Base-by-base conservation (phyloP, 23 red algal species). In the Gracilaria vermiculophylla region DNA sequence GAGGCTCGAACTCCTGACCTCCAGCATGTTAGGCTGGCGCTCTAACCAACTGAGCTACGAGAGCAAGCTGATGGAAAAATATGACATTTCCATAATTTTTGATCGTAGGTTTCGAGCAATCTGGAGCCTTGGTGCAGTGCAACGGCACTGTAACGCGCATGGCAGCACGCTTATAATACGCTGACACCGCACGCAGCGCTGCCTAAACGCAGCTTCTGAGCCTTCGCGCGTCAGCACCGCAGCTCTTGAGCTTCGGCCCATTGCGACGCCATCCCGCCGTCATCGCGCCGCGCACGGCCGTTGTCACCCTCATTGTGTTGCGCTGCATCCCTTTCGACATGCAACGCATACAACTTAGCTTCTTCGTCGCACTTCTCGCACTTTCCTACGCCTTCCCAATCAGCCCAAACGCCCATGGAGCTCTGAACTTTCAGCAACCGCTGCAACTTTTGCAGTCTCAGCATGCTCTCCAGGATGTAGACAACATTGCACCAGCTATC, bases 41-140 rank as follows among this genome's bases (percentile, higher is more conserved):
- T 94, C 91, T 94, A 94, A 94, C 91, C 91, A 94, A 94, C 91
- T 94, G 91, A 94, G 91, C 91, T 94, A 94, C 91, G 69, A 91
- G 80, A 91, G 75, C 87, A 28, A 19, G 12, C 12, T 47, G 5
- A 12, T 47, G 43, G 43, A 5, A 47, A 12, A 8, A 47, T 8
- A 12, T 47, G 5, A 12, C 6, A 8, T 47, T 47, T 47, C 12
- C 12, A 8, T 8, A 47, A 8, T 47, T 47, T 47, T 47, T 47
- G 43, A 47, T 8, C 43, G n/a, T n/a, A n/a, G n/a, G n/a, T n/a
- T n/a, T n/a, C n/a, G n/a, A n/a, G n/a, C n/a, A n/a, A n/a, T n/a
- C n/a, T n/a, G n/a, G n/a, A n/a, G n/a, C n/a, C n/a, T n/a, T n/a
- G n/a, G n/a, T n/a, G n/a, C n/a, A n/a, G n/a, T n/a, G n/a, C 43